phyloP scores from a whole-genome alignment of 176 grass and related monocot genomes.

The Eleusine indica region DNA sequence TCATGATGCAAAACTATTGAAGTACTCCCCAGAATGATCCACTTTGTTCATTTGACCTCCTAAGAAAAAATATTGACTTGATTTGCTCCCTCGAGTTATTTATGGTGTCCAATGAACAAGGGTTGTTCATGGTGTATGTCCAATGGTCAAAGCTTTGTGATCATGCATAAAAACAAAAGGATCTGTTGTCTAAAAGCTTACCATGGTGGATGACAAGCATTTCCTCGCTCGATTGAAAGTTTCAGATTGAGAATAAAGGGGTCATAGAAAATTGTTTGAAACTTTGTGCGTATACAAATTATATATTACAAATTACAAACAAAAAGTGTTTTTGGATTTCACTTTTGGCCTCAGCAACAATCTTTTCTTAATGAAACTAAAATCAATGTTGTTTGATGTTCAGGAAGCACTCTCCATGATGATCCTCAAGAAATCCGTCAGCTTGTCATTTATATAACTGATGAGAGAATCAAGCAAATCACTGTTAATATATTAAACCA shows the following conservation, averaged over 20 bases:
- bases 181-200: neutral
- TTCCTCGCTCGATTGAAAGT: neutral
- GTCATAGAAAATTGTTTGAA: neutral
- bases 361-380: neutral
- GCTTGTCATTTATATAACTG: neutral
- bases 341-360: too few species aligned
- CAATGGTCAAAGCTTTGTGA: too few species aligned
- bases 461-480: neutral
- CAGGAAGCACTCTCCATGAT: neutral
- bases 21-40: too few species aligned
- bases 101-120: too few species aligned
- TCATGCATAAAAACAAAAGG: too few species aligned
- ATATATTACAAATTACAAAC: neutral
- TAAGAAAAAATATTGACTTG: too few species aligned
- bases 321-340: neutral
- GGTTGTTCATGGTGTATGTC: too few species aligned
- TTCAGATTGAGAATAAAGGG: neutral
- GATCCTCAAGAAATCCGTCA: neutral
- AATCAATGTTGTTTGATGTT: neutral
- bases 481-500: too few species aligned
- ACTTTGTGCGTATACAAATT: neutral
- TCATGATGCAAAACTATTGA: neutral
- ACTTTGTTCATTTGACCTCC: too few species aligned
- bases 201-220: neutral
- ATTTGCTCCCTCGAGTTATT: too few species aligned